These are phyloP conservation scores for Spathaspora girioi DNA, from an alignment of 805 yeast species.

Conservation along the genomic window DNA sequence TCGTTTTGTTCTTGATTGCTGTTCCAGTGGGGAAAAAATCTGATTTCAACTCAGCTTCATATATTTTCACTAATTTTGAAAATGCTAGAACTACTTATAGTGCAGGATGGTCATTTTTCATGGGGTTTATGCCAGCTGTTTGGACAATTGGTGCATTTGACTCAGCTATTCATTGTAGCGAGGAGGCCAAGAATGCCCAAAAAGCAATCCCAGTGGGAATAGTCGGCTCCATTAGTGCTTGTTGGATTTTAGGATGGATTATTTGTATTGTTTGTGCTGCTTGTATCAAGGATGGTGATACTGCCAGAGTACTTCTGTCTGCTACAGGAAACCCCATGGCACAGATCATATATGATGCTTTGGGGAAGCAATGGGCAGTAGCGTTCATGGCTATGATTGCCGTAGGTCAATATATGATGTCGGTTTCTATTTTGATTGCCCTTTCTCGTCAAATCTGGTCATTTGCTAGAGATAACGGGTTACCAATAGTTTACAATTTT, in stretches of 20 bases:
- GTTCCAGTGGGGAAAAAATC: constrained; percentile 52
- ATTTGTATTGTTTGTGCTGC: constrained; percentile 50
- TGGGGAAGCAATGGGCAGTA: constrained; percentile 59
- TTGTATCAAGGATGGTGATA: constrained; percentile 43
- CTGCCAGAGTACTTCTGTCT: constrained; percentile 35
- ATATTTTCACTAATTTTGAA: constrained; percentile 51
- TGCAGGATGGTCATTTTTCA: constrained; percentile 37
- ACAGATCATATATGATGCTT: constrained; percentile 53
- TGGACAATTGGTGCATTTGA: constrained; percentile 76
- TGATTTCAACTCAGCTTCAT: constrained; percentile 23
- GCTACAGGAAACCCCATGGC: constrained; percentile 59
- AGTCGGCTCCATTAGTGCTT: constrained; percentile 48
- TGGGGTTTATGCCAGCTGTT: constrained; percentile 56
- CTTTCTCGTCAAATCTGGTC: constrained; percentile 68
- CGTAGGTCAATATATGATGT: constrained; percentile 59
- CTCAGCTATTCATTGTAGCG: constrained; percentile 65
- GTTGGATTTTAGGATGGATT: constrained; percentile 54
- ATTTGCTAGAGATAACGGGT: constrained; percentile 67
- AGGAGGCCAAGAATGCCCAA: constrained; percentile 60
- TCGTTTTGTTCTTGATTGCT: constrained; percentile 54
- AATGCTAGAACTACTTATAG: constrained; percentile 41
- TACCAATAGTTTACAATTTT: constrained; percentile 49
- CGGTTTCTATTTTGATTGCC: constrained; percentile 55
- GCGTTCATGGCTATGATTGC: constrained; percentile 54
- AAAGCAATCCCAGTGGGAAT: constrained; percentile 63